Percentiles rank a stretch among this genome's conserved stretches.
These are phyloP conservation scores for Aleurites moluccanus DNA, from an alignment of 441 rosid genomes.

Conservation along the genomic window DNA sequence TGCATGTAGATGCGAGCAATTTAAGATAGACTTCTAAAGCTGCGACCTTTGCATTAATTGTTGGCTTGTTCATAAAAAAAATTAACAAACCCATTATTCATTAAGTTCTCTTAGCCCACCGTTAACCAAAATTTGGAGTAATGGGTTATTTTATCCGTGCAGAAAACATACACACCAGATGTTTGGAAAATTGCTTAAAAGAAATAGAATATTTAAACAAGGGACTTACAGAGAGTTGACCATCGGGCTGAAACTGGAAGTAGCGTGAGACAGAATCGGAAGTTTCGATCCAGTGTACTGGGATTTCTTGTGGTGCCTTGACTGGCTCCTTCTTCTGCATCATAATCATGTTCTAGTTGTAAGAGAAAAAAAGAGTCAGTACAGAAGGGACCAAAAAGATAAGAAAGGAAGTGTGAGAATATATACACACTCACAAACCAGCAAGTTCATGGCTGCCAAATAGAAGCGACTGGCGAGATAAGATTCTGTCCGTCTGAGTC, in stretches of 20 bases:
- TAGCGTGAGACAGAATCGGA: conserved; percentile 64
- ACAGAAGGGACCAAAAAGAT: not conserved
- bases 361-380: not conserved
- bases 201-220: not conserved
- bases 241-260: conserved; percentile 66
- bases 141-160: not conserved
- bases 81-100: not conserved
- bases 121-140: not conserved
- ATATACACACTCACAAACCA: no score
- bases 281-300: conserved; percentile 71
- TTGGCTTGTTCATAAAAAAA: not conserved
- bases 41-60: not conserved
- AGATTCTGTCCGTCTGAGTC: not conserved
- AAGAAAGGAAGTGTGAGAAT: no score
- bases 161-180: conserved; percentile 17
- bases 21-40: not conserved
- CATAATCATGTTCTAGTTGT: conserved; percentile 51
- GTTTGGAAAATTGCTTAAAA: conserved; percentile 20
- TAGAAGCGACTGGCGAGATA: not conserved
- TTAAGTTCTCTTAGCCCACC: not conserved
- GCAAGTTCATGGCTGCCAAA: conserved; percentile 22
- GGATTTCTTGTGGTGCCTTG: conserved; percentile 26
- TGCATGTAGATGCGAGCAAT: not conserved
- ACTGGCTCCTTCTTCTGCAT: conserved; percentile 54
- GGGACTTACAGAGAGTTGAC: conserved; percentile 65